phyloP scores from a whole-genome alignment of 1,284 basidiomycete species.

The Thelephora terrestris region DNA sequence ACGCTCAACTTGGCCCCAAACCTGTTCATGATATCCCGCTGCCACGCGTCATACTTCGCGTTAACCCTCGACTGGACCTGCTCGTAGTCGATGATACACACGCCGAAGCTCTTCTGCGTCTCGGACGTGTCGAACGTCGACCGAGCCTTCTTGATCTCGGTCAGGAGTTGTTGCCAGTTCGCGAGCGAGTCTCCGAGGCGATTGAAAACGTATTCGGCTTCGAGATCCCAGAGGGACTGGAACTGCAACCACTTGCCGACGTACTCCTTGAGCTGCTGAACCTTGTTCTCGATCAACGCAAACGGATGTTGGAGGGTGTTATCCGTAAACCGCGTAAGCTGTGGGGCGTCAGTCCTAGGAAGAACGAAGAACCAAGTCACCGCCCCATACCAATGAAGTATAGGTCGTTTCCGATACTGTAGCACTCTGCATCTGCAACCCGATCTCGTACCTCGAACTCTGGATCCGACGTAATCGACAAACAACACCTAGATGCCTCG shows the following conservation, averaged over 20 bases:
- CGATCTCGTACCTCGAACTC: slow-evolving; percentile 94
- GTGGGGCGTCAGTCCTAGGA: not conserved
- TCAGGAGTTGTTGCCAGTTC: slow-evolving; percentile 91
- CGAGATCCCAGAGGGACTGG: slow-evolving; percentile 97
- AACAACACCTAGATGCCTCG: slow-evolving; percentile 51
- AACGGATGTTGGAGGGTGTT: slow-evolving; percentile 78
- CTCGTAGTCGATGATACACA: slow-evolving; percentile 94
- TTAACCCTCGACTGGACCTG: slow-evolving; percentile 97
- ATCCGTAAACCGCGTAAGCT: slow-evolving; percentile 74
- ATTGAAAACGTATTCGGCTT: slow-evolving; percentile 93
- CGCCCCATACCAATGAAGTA: slow-evolving; percentile 61
- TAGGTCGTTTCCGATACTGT: slow-evolving; percentile 65
- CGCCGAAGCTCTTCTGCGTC: slow-evolving; percentile 84
- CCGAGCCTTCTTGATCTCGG: slow-evolving; percentile 93
- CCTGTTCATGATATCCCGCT: slow-evolving; percentile 84
- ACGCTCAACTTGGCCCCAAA: slow-evolving; percentile 90
- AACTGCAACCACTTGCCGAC: slow-evolving; percentile 98
- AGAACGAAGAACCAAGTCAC: not conserved
- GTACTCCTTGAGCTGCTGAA: slow-evolving; percentile 81
- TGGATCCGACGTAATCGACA: slow-evolving; percentile 84
- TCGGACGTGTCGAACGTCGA: slow-evolving; percentile 96
- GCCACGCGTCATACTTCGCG: slow-evolving; percentile 98
- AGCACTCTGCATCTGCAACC: slow-evolving; percentile 72
- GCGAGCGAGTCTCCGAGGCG: slow-evolving; percentile 88
- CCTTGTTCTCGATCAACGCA: slow-evolving; percentile 79